phyloP scores from a whole-genome alignment of 2,329 filamentous ascomycete genomes.

The Nigrospora osmanthi region DNA sequence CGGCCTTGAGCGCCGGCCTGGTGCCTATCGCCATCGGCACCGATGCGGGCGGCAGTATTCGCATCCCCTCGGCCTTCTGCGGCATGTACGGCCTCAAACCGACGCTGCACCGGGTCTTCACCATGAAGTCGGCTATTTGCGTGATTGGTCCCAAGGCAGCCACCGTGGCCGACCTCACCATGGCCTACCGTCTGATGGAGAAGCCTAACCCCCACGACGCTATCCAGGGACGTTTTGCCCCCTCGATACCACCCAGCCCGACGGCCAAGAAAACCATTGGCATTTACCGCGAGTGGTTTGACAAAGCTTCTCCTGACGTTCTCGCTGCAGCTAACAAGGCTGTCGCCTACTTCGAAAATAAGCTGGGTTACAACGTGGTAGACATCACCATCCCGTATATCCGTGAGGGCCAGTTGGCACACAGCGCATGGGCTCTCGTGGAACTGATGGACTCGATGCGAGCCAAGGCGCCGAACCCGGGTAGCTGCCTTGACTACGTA shows the following conservation, averaged over 20 bases:
- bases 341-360: constrained; percentile 40
- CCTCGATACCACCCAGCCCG: constrained; percentile 37
- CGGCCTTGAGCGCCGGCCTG: constrained; percentile 60
- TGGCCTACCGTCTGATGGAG: constrained; percentile 76
- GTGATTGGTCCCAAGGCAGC: constrained; percentile 70
- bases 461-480: constrained; percentile 31
- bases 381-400: constrained; percentile 60
- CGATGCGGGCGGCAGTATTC: constrained; percentile 69
- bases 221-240: constrained; percentile 54
- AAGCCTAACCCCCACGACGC: constrained; percentile 59
- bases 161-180: constrained; percentile 68
- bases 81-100: constrained; percentile 78
- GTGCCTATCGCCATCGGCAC: constrained; percentile 70
- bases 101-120: constrained; percentile 61
- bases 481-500: constrained; percentile 46
- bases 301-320: constrained; percentile 58
- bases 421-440: constrained; percentile 67
- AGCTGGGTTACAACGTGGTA: constrained; percentile 38
- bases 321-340: constrained; percentile 52
- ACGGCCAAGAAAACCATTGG: constrained; percentile 57
- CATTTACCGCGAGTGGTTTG: constrained; percentile 61
- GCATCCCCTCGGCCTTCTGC: constrained; percentile 68
- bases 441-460: constrained; percentile 52
- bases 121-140: constrained; percentile 43
- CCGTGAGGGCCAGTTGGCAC: constrained; percentile 67